Percentiles rank a stretch among this genome's conserved stretches.
phyloP scores from a whole-genome alignment of 2,329 filamentous ascomycete species.

The Hymenoscyphus albidus region DNA sequence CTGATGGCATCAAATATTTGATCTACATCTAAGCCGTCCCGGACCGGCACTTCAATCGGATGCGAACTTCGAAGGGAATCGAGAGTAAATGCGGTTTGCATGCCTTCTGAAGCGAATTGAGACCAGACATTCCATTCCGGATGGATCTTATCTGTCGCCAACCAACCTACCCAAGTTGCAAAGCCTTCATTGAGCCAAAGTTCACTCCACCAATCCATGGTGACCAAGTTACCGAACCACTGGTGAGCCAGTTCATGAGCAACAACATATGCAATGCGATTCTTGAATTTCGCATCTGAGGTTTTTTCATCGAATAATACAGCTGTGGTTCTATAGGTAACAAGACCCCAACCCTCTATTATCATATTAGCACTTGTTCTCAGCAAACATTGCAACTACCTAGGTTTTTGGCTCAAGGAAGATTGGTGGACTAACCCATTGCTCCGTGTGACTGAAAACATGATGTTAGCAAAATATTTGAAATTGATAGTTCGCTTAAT shows the following conservation, averaged over 20 bases:
- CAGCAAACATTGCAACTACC: background rate
- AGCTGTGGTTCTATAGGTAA: slow-evolving; percentile 92
- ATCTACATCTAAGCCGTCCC: slow-evolving; percentile 90
- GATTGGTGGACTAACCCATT: slow-evolving; percentile 47
- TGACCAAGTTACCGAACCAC: slow-evolving; percentile 94
- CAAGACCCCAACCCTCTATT: slow-evolving; percentile 77
- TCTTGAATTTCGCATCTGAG: slow-evolving; percentile 87
- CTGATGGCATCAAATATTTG: slow-evolving; percentile 98
- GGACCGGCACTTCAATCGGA: slow-evolving; percentile 92
- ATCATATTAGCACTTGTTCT: slow-evolving; percentile 9
- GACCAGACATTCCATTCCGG: slow-evolving; percentile 98
- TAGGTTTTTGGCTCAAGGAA: background rate
- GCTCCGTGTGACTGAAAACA: slow-evolving; percentile 55
- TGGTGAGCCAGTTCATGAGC: slow-evolving; percentile 97
- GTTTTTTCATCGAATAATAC: slow-evolving; percentile 93
- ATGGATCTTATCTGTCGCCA: slow-evolving; percentile 72
- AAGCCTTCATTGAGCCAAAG: slow-evolving; percentile 96
- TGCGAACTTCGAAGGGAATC: slow-evolving; percentile 90
- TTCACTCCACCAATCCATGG: slow-evolving; percentile 96
- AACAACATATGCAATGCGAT: slow-evolving; percentile 92
- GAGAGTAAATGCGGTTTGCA: slow-evolving; percentile 85
- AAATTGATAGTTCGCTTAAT: background rate
- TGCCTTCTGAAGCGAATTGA: slow-evolving; percentile 92
- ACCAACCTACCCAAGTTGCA: slow-evolving; percentile 96
- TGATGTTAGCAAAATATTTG: background rate